Percentiles rank a stretch among this genome's conserved stretches.
Evolutionary conservation across 2,329 filamentous ascomycete genomes (phyloP).

Genomic region (Pseudocercospora eumusae): DNA sequence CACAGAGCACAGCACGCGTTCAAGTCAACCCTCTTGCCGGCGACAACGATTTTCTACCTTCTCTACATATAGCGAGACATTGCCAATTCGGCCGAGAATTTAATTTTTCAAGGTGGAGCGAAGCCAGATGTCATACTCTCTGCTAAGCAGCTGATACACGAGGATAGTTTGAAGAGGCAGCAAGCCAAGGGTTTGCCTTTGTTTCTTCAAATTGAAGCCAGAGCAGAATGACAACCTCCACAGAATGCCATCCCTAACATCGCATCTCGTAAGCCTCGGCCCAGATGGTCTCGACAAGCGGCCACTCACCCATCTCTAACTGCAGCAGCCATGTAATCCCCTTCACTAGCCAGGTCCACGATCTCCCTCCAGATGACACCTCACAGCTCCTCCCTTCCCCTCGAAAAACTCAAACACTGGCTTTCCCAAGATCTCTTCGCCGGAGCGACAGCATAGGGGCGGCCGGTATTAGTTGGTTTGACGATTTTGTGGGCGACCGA

Average conservation of each 20-base stretch:
- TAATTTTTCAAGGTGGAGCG: slow-evolving; percentile 13
- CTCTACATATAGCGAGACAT: neutral
- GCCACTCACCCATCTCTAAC: slow-evolving; percentile 68
- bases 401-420: slow-evolving; percentile 62
- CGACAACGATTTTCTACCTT: neutral
- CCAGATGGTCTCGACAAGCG: slow-evolving; percentile 54
- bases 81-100: neutral
- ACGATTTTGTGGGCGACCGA: slow-evolving; percentile 75
- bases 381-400: slow-evolving; percentile 56
- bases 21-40: neutral
- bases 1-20: neutral
- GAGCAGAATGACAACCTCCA: too few species aligned
- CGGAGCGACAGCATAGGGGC: slow-evolving; percentile 53
- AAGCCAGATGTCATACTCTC: slow-evolving; percentile 10
- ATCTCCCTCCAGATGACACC: too few species aligned
- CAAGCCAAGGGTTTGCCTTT: too few species aligned
- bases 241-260: slow-evolving; percentile 54
- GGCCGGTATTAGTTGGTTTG: slow-evolving; percentile 64
- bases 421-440: slow-evolving; percentile 67
- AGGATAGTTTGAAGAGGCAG: neutral
- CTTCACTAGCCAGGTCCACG: too few species aligned
- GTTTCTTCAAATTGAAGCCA: too few species aligned
- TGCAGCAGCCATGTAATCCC: slow-evolving; percentile 55
- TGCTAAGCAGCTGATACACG: neutral
- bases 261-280: slow-evolving; percentile 57